Percentiles rank a stretch among this genome's conserved stretches.
phyloP scores from a whole-genome alignment of 2,329 filamentous ascomycete species.

The Hymenoscyphus salicellus region DNA sequence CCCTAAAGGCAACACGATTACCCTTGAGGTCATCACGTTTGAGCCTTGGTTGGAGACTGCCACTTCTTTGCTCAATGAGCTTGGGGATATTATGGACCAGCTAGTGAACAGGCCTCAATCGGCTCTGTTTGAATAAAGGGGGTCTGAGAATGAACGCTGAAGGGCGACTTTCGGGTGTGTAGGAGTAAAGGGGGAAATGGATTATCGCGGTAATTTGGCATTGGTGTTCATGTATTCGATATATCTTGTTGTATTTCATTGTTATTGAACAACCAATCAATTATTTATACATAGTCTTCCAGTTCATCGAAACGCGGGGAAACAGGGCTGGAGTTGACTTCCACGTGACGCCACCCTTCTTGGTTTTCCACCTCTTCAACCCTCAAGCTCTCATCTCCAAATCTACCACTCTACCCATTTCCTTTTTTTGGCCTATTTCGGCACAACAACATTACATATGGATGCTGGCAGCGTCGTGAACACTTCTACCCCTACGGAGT shows the following conservation, averaged over 20 bases:
- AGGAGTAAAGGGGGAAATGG: background rate
- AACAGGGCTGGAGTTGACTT: no score
- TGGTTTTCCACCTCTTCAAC: no score
- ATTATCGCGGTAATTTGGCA: background rate
- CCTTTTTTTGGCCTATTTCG: no score
- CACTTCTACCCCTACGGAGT: no score
- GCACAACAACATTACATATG: no score
- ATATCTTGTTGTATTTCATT: background rate
- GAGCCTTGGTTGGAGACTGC: constrained; percentile 7
- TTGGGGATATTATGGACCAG: constrained; percentile 1
- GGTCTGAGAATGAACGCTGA: background rate
- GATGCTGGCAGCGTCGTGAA: no score
- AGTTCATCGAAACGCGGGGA: no score
- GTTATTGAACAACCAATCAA: no score
- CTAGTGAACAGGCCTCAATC: background rate
- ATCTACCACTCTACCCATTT: no score
- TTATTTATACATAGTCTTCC: no score
- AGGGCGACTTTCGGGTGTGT: background rate
- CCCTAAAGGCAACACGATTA: background rate
- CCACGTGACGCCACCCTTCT: no score
- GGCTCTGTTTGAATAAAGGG: constrained; percentile 3
- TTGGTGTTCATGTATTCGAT: background rate
- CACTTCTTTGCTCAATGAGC: background rate
- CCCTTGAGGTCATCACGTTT: constrained; percentile 1
- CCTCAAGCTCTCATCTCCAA: no score